phyloP scores from a whole-genome alignment of 352 stramenopile species.

The Elongisporangium undulatum region DNA sequence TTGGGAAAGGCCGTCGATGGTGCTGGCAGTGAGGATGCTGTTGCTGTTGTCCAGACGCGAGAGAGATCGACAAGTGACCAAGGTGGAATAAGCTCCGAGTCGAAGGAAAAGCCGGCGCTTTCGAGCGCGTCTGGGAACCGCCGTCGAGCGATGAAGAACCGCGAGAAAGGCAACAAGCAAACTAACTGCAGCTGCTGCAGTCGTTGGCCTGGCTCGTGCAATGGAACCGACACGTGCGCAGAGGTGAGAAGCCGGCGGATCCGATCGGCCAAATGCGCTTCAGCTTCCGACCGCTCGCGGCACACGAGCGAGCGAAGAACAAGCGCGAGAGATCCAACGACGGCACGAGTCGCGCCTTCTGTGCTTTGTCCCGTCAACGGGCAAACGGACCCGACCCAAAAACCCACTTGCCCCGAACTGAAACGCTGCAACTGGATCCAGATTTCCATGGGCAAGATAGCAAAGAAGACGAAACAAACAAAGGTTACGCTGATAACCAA shows the following conservation, averaged over 20 bases:
- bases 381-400: not conserved
- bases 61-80: not conserved
- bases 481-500: not conserved
- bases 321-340: not conserved
- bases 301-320: not conserved
- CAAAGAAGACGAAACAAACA: not conserved
- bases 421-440: not conserved
- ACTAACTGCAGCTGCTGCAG: not conserved
- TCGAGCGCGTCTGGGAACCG: not conserved
- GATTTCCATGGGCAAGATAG: not conserved
- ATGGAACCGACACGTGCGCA: not conserved
- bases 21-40: not conserved
- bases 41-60: conserved; percentile 2
- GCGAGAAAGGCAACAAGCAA: not conserved
- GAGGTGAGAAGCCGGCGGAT: not conserved
- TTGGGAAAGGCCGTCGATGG: not conserved
- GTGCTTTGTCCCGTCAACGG: not conserved
- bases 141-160: not conserved
- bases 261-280: not conserved
- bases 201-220: not conserved
- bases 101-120: not conserved
- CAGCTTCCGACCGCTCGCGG: not conserved
- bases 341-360: not conserved
- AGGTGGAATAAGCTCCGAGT: not conserved
- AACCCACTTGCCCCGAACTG: not conserved